Evolutionary conservation across 345 rosid species (phyloP).

Genomic region (Theobroma cacao): DNA sequence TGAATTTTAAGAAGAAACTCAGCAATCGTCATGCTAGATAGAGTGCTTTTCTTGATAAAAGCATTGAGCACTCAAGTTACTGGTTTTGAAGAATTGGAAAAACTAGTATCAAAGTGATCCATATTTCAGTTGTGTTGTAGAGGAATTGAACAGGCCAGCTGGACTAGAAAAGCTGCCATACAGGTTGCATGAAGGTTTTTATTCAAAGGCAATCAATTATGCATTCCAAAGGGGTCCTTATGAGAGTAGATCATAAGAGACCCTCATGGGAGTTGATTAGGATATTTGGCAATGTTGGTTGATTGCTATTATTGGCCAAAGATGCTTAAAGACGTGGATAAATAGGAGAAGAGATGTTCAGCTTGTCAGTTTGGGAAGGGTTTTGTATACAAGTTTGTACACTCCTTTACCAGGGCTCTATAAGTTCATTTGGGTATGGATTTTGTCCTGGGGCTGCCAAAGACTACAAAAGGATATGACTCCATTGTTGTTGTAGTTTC

Average conservation of each 20-base stretch:
- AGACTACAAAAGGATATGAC: not conserved
- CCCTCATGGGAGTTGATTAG: not conserved
- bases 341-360: not conserved
- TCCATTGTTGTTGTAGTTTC: not conserved
- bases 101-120: slow-evolving; percentile 1
- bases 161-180: not conserved
- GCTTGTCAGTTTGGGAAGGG: not conserved
- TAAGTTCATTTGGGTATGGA: not conserved
- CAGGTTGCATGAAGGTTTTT: slow-evolving; percentile 4
- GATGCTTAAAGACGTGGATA: not conserved
- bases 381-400: not conserved
- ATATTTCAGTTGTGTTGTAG: too few relatives aligned
- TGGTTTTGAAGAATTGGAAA: slow-evolving; percentile 6
- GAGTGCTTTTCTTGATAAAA: not conserved
- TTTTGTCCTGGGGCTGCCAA: too few relatives aligned
- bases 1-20: not conserved
- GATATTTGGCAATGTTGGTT: not conserved
- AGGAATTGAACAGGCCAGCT: too few relatives aligned
- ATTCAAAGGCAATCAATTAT: not conserved
- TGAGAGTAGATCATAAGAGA: not conserved
- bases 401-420: not conserved
- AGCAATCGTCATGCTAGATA: not conserved
- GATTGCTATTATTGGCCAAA: not conserved
- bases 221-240: not conserved
- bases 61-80: slow-evolving; percentile 5